Evolutionary conservation across 2,329 filamentous ascomycete species (phyloP).

Genomic region (Claviceps quebecensis): DNA sequence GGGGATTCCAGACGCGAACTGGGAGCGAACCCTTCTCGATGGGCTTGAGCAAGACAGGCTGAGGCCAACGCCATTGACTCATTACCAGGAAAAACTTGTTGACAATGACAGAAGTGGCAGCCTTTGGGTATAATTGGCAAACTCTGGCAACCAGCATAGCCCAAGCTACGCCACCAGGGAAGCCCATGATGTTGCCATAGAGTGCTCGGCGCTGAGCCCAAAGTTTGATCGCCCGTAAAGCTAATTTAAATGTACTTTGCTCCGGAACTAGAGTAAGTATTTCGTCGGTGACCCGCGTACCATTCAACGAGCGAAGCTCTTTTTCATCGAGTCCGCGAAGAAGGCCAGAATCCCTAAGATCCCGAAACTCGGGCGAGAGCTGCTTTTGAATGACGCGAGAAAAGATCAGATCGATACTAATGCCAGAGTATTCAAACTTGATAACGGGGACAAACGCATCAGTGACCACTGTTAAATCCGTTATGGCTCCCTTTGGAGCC

Average conservation of each 20-base stretch:
- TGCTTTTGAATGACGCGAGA: slow-evolving; percentile 59
- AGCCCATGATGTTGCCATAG: slow-evolving; percentile 93
- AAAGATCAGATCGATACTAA: slow-evolving; percentile 92
- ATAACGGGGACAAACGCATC: slow-evolving; percentile 95
- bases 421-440: slow-evolving; percentile 81
- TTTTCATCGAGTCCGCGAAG: slow-evolving; percentile 75
- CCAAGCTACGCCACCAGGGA: slow-evolving; percentile 93
- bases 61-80: slow-evolving; percentile 83
- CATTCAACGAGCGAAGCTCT: slow-evolving; percentile 81
- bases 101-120: slow-evolving; percentile 75
- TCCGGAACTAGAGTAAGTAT: slow-evolving; percentile 83
- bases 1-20: slow-evolving; percentile 88
- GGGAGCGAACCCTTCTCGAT: slow-evolving; percentile 72
- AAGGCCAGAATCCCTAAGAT: slow-evolving; percentile 70
- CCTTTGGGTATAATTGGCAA: slow-evolving; percentile 90
- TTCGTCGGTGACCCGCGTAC: slow-evolving; percentile 86
- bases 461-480: slow-evolving; percentile 70
- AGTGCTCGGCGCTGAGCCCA: slow-evolving; percentile 90
- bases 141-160: slow-evolving; percentile 93
- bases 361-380: slow-evolving; percentile 51
- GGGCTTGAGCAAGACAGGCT: slow-evolving; percentile 78
- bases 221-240: slow-evolving; percentile 82
- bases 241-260: slow-evolving; percentile 75
- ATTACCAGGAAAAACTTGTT: slow-evolving; percentile 92
- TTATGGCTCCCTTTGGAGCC: slow-evolving; percentile 65